Conservation (phyloP, 306 rosid genomes). For the Abrus precatorius region DNA sequence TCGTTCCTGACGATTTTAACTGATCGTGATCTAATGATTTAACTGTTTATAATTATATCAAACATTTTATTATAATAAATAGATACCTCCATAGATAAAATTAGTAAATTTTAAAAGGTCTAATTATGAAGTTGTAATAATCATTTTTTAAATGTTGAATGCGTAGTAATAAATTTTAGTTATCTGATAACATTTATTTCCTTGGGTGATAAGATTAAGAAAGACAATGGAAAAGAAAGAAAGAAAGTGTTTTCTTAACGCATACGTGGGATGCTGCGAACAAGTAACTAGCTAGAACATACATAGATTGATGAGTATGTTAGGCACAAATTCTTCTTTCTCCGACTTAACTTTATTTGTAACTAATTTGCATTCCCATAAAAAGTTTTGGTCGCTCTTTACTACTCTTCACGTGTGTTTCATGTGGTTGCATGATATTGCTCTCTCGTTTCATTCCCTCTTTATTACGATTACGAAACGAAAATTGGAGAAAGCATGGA, state of each 20-base stretch:
- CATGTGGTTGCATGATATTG: conserved; percentile 42
- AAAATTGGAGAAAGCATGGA: background rate
- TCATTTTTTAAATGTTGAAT: background rate
- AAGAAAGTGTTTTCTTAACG: background rate
- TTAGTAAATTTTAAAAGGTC: background rate
- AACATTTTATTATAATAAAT: background rate
- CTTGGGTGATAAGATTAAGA: background rate
- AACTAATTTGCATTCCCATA: conserved; percentile 1
- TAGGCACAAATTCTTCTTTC: background rate
- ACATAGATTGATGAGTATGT: background rate
- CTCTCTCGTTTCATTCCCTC: background rate
- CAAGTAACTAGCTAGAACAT: background rate
- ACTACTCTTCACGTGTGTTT: conserved; percentile 45
- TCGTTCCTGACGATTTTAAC: background rate
- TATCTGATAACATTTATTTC: background rate
- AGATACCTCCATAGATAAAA: background rate
- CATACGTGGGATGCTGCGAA: background rate
- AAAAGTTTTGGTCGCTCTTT: conserved; percentile 37
- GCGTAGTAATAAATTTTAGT: background rate
- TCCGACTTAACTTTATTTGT: background rate
- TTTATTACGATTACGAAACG: background rate
- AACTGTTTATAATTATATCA: background rate
- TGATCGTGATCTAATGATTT: too few species aligned
- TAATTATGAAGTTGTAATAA: background rate
- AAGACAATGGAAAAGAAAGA: background rate